Evolutionary conservation across 768 basidiomycete genomes (phyloP), one percentile per base, ranked within the genome.

Genomic region (Leccinum rimulosum): DNA sequence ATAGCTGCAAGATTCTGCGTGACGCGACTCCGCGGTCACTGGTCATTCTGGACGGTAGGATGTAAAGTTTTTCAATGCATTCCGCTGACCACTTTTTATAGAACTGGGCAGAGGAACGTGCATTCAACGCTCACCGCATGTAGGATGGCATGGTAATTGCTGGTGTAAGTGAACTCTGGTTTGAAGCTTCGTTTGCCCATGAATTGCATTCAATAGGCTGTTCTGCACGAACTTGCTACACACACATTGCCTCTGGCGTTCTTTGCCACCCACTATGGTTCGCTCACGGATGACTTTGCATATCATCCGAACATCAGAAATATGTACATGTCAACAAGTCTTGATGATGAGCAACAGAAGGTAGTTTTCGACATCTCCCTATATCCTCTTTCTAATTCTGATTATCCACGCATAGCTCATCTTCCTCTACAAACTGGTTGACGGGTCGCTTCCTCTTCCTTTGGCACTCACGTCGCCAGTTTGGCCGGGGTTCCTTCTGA

Each of bases 121-220:
- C 75, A 70, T 30, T 49, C n/a, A 12, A 19, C 53, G 19, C 55
- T 51, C 45, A 30, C 63, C 11, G 54, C 50, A 15, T 59, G 6
- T 74, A 93, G 86, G 97, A 99, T 73, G 97, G 96, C n/a, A 94
- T 98, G 93, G 94, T 95, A 7, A 98, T 98, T 64, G 96, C 97
- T 49, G 91, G 89, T 56, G 90, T 90, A 73, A 40, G 82, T 73
- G 27, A 38, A 36, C 19, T 36, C 19, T 9, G 7, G 52, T 5
- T 15, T 22, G 50, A n/a, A 15, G 36, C 52, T 54, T 33, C 17
- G 27, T 19, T 54, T 38, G 10, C 56, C 68, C 50, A 67, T 35
- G 3, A 36, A 53, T 45, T 45, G 52, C 6, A 22, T 52, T 60
- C 48, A 15, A 51, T 59, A 90, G 88, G 92, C 96, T 10, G 97